Percentiles rank a stretch among this genome's conserved stretches.
phyloP scores from a whole-genome alignment of 1,284 basidiomycete species.

The Ceratobasidium sp. region DNA sequence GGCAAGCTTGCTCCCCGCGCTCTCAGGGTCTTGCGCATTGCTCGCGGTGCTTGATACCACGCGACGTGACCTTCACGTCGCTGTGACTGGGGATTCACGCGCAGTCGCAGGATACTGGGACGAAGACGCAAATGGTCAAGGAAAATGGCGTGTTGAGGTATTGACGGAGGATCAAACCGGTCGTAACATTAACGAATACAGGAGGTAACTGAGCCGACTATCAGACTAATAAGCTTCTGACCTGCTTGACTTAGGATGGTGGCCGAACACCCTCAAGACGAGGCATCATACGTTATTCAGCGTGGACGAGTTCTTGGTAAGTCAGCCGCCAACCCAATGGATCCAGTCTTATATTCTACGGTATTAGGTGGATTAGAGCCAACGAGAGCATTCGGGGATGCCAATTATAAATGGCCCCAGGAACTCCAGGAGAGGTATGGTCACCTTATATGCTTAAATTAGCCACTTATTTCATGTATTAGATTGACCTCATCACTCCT shows the following conservation, averaged over 20 bases:
- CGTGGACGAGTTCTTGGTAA: conserved; percentile 71
- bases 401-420: conserved; percentile 88
- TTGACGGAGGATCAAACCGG: conserved; percentile 96
- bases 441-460: conserved; percentile 2
- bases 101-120: conserved; percentile 96
- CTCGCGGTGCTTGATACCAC: conserved; percentile 85
- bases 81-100: conserved; percentile 91
- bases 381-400: conserved; percentile 93
- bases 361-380: conserved; percentile 90
- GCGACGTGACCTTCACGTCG: conserved; percentile 82
- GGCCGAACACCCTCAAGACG: conserved; percentile 85
- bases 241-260: conserved; percentile 66
- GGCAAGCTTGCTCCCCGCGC: conserved; percentile 77
- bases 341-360: not conserved
- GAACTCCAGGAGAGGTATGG: conserved; percentile 61
- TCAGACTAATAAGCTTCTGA: not conserved
- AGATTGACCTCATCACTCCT: conserved; percentile 69
- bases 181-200: conserved; percentile 81
- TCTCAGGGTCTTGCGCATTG: conserved; percentile 86
- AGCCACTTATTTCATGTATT: conserved; percentile 7
- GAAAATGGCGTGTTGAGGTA: conserved; percentile 87
- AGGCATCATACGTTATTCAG: conserved; percentile 81
- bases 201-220: conserved; percentile 56
- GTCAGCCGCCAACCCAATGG: not conserved
- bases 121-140: conserved; percentile 61